Evolutionary conservation across 2,329 filamentous ascomycete genomes (phyloP).

Genomic region (Pseudocercospora fijiensis): DNA sequence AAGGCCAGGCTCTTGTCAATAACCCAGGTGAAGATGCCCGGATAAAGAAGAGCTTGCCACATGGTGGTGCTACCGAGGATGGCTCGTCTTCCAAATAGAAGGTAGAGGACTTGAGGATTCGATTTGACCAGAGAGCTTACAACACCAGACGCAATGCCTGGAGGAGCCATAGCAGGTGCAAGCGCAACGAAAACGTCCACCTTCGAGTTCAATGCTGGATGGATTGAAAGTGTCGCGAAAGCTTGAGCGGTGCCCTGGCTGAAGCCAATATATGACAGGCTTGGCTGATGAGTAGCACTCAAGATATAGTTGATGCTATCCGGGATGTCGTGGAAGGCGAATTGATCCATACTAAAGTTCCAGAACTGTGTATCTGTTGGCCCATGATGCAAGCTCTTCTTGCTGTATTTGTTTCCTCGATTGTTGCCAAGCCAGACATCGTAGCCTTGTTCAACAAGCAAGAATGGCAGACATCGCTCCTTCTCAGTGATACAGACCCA

Average conservation of each 20-base stretch:
- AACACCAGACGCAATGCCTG: constrained; percentile 82
- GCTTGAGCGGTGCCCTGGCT: constrained; percentile 96
- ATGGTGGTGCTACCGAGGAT: constrained; percentile 92
- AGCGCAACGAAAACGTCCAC: constrained; percentile 95
- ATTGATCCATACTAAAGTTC: constrained; percentile 98
- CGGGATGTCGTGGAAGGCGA: constrained; percentile 95
- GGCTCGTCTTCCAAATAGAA: constrained; percentile 86
- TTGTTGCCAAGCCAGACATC: constrained; percentile 99
- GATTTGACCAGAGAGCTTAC: constrained; percentile 93
- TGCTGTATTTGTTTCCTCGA: constrained; percentile 97
- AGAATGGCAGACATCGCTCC: constrained; percentile 82
- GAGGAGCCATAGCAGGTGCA: constrained; percentile 93
- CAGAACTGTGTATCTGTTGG: constrained; percentile 80
- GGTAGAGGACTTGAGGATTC: constrained; percentile 85
- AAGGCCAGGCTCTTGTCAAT: constrained; percentile 81
- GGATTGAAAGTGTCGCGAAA: constrained; percentile 88
- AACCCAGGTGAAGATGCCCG: constrained; percentile 82
- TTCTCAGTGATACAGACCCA: constrained; percentile 92
- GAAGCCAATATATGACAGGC: constrained; percentile 93
- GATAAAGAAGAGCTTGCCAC: constrained; percentile 96
- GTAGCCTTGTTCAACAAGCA: constrained; percentile 84
- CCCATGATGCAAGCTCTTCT: constrained; percentile 77
- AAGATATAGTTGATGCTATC: constrained; percentile 92
- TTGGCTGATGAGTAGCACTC: constrained; percentile 74
- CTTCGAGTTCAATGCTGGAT: constrained; percentile 86